Conservation (phyloP, 2,329 filamentous ascomycete genomes). For the Rhinocladiella mackenziei region DNA sequence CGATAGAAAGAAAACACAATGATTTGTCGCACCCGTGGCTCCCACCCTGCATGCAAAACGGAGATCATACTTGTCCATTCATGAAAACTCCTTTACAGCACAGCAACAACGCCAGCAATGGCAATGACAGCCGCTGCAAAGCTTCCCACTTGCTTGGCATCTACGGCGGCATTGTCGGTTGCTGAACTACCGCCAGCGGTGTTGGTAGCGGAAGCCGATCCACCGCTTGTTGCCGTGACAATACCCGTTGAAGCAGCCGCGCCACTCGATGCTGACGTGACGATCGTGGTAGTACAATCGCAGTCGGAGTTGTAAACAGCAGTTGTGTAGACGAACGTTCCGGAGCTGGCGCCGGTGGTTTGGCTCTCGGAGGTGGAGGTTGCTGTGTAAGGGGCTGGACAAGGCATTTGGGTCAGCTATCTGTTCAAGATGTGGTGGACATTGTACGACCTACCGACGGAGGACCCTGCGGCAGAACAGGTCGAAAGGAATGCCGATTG, state of each 20-base stretch:
- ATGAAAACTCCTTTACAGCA: slow-evolving; percentile 33
- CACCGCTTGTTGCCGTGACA: slow-evolving; percentile 5
- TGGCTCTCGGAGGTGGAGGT: slow-evolving; percentile 32
- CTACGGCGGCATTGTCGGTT: slow-evolving; percentile 36
- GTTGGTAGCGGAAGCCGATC: slow-evolving; percentile 27
- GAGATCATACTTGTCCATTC: too few relatives aligned
- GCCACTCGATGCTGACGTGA: slow-evolving; percentile 19
- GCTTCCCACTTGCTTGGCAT: slow-evolving; percentile 29
- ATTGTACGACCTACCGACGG: slow-evolving; percentile 36
- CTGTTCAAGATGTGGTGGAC: slow-evolving; percentile 10
- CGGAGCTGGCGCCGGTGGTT: slow-evolving; percentile 19
- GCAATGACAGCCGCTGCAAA: slow-evolving; percentile 38
- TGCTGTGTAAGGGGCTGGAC: slow-evolving; percentile 30
- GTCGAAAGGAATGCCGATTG: slow-evolving; percentile 39
- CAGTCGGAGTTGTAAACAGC: slow-evolving; percentile 29
- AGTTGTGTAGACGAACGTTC: slow-evolving; percentile 25
- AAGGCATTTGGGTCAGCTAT: slow-evolving; percentile 22
- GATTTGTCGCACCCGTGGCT: too few relatives aligned
- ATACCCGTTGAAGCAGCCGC: slow-evolving; percentile 17
- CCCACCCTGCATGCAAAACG: too few relatives aligned
- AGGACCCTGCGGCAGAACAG: slow-evolving; percentile 40
- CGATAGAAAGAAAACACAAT: too few relatives aligned
- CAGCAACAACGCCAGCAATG: slow-evolving; percentile 40
- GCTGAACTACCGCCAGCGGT: slow-evolving; percentile 30
- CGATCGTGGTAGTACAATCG: slow-evolving; percentile 21